These are phyloP conservation scores for Starmerella ratchasimensis DNA, from an alignment of 805 yeast species.

Conservation along the genomic window DNA sequence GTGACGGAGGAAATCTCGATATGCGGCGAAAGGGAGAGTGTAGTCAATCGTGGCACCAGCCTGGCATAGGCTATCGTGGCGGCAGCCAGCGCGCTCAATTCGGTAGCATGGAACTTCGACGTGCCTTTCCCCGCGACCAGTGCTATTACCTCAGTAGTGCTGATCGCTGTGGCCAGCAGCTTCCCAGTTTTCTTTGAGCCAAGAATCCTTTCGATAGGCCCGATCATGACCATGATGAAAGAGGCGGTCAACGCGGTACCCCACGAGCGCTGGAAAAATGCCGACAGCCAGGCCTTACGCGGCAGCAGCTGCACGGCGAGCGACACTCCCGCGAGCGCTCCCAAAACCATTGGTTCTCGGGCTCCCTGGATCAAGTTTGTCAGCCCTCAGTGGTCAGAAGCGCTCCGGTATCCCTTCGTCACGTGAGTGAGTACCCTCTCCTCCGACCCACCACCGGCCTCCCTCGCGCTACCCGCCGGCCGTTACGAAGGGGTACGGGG, in stretches of 20 bases:
- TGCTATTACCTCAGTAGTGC: not conserved
- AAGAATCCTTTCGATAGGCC: not conserved
- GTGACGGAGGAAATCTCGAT: not conserved
- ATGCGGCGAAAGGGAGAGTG: not conserved
- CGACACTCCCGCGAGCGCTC: not conserved
- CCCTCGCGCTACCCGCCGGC: too few species aligned
- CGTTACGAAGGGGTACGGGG: too few species aligned
- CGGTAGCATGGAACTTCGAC: not conserved
- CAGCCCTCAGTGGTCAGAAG: too few species aligned
- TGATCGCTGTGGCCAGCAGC: not conserved
- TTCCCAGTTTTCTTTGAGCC: not conserved
- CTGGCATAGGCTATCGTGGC: not conserved
- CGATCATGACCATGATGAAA: not conserved
- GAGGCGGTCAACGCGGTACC: not conserved
- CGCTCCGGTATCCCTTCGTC: too few species aligned
- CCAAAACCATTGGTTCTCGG: too few species aligned
- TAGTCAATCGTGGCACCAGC: not conserved
- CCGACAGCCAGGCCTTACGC: not conserved
- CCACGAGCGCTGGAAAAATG: not conserved
- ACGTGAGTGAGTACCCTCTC: too few species aligned
- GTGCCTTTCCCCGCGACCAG: not conserved
- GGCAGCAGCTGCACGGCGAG: not conserved
- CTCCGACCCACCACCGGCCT: too few species aligned
- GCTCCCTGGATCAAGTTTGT: too few species aligned
- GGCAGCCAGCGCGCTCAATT: not conserved